A percentile compares a stretch with the other conserved stretches of the same genome.
Conservation (phyloP, 768 basidiomycete species). For the Leccinum boreale region DNA sequence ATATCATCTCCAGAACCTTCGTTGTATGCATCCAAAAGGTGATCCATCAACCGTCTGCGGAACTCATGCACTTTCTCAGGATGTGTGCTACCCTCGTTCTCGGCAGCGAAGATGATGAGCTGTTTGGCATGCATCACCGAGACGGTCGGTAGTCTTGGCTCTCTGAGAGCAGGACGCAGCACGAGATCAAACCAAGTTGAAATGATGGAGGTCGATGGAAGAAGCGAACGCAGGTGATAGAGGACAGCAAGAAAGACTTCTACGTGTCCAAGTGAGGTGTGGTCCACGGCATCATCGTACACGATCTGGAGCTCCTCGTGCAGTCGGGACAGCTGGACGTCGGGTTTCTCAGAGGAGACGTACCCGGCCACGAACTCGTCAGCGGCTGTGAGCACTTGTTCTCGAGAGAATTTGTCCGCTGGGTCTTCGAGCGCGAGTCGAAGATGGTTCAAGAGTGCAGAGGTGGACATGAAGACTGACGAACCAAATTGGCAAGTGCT, state of each 20-base stretch:
- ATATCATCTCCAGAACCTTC: slow-evolving; percentile 72
- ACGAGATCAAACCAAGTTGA: slow-evolving; percentile 81
- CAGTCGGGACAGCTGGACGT: slow-evolving; percentile 43
- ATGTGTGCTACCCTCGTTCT: slow-evolving; percentile 41
- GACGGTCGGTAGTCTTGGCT: slow-evolving; percentile 59
- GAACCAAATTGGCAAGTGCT: slow-evolving; percentile 9
- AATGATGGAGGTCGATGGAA: slow-evolving; percentile 64
- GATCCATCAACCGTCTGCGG: slow-evolving; percentile 63
- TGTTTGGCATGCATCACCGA: slow-evolving; percentile 69
- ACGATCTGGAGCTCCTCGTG: slow-evolving; percentile 68
- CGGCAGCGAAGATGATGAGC: slow-evolving; percentile 61
- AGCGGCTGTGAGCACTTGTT: slow-evolving; percentile 46
- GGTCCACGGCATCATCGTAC: slow-evolving; percentile 61
- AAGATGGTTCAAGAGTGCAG: slow-evolving; percentile 46
- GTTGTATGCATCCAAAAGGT: slow-evolving; percentile 73
- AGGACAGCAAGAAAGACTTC: slow-evolving; percentile 68
- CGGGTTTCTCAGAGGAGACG: slow-evolving; percentile 44
- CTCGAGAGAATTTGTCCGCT: slow-evolving; percentile 47
- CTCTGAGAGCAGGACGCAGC: slow-evolving; percentile 72
- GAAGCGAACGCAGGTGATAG: slow-evolving; percentile 56
- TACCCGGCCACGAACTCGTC: slow-evolving; percentile 57
- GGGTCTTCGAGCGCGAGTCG: slow-evolving; percentile 55
- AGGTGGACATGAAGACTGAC: slow-evolving; percentile 32
- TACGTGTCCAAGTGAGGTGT: slow-evolving; percentile 55
- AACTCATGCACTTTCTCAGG: slow-evolving; percentile 61